Conservation (phyloP, 78 protist species). For the Mantamonas sphyraenae region DNA sequence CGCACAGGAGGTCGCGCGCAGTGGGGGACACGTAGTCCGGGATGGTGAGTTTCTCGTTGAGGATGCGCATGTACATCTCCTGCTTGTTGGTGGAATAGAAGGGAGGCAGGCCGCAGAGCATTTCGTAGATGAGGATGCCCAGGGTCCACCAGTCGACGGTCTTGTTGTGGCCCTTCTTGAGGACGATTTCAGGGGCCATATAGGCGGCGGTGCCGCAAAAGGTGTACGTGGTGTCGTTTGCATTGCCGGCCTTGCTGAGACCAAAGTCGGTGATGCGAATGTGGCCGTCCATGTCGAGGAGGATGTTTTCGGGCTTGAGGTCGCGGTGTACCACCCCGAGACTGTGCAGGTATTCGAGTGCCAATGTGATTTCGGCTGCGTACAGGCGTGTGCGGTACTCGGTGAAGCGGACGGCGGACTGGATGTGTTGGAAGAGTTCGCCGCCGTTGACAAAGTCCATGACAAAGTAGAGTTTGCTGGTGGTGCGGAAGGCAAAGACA, state of each 20-base stretch:
- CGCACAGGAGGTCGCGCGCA: background rate
- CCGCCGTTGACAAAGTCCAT: conserved; percentile 80
- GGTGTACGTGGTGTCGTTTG: background rate
- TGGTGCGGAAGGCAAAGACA: conserved; percentile 69
- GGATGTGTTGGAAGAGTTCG: conserved; percentile 75
- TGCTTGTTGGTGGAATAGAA: background rate
- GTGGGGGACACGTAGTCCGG: background rate
- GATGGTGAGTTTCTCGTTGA: background rate
- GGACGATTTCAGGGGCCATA: conserved; percentile 35
- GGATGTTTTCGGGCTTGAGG: too few species aligned
- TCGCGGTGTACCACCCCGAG: too few species aligned
- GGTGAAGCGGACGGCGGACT: conserved; percentile 9
- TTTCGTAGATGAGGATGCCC: conserved; percentile 52
- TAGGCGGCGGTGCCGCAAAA: conserved; percentile 37
- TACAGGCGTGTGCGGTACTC: conserved; percentile 28
- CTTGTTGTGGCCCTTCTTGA: conserved; percentile 19
- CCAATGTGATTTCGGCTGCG: conserved; percentile 44
- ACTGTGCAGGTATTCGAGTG: conserved; percentile 26
- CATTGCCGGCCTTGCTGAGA: conserved; percentile 3
- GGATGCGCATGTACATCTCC: conserved; percentile 3
- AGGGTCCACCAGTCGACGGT: conserved; percentile 70
- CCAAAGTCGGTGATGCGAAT: conserved; percentile 45
- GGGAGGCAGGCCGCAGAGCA: conserved; percentile 37
- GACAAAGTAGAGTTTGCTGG: conserved; percentile 38
- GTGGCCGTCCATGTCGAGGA: conserved; percentile 51